Evolutionary conservation across 805 yeast species (phyloP).

Genomic region (Ogataea henricii): DNA sequence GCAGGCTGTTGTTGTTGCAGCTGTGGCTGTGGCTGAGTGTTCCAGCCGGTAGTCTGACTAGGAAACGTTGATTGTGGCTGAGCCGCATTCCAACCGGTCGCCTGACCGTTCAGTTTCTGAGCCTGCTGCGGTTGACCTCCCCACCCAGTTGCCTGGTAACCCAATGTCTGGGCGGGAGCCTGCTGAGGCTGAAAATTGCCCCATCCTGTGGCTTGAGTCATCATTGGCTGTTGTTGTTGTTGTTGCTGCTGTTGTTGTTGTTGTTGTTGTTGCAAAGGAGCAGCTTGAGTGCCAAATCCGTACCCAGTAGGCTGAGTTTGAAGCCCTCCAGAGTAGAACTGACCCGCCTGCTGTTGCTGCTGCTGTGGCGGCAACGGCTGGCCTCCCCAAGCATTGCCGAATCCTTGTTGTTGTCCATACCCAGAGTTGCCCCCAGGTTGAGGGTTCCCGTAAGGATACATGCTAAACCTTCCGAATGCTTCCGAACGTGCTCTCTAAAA

Average conservation of each 20-base stretch:
- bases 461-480: slow-evolving; percentile 6
- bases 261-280: slow-evolving; percentile 17
- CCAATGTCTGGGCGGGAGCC: slow-evolving; percentile 10
- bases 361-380: slow-evolving; percentile 35
- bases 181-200: slow-evolving; percentile 17
- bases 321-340: slow-evolving; percentile 18
- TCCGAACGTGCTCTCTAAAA: not conserved
- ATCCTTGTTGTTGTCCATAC: slow-evolving; percentile 29
- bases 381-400: slow-evolving; percentile 25
- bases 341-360: slow-evolving; percentile 34
- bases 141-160: slow-evolving; percentile 29
- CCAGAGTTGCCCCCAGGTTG: slow-evolving; percentile 26
- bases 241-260: slow-evolving; percentile 24
- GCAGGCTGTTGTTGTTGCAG: slow-evolving; percentile 16
- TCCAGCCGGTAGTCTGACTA: slow-evolving; percentile 44
- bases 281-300: slow-evolving; percentile 26
- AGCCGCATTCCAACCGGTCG: slow-evolving; percentile 29
- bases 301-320: slow-evolving; percentile 45
- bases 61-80: slow-evolving; percentile 23
- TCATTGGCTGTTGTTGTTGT: slow-evolving; percentile 14
- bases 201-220: slow-evolving; percentile 17
- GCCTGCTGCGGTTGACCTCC: slow-evolving; percentile 18
- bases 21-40: slow-evolving; percentile 10
- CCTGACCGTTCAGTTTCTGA: slow-evolving; percentile 25
- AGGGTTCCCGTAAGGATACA: slow-evolving; percentile 31